Evolutionary conservation across 2,329 filamentous ascomycete species (phyloP).

Genomic region (Sclerotinia spermophila): DNA sequence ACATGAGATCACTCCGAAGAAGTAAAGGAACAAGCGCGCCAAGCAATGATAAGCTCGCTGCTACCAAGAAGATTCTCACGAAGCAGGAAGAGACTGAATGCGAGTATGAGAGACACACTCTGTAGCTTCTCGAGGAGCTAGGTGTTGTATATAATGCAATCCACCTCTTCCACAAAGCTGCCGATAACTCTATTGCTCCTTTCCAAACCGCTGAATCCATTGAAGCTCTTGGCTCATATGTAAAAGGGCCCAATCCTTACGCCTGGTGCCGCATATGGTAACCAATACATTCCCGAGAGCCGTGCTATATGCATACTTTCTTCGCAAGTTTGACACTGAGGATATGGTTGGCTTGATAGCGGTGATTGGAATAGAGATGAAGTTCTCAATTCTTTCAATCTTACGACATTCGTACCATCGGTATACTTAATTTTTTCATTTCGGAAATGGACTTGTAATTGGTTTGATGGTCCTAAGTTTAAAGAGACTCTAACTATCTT

Average conservation of each 20-base stretch:
- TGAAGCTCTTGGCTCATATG: slow-evolving; percentile 69
- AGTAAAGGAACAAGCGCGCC: not conserved
- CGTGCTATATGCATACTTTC: slow-evolving; percentile 36
- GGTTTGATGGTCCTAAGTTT: slow-evolving; percentile 22
- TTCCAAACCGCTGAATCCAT: slow-evolving; percentile 67
- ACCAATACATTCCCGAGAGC: slow-evolving; percentile 32
- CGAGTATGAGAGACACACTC: slow-evolving; percentile 44
- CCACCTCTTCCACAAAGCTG: slow-evolving; percentile 61
- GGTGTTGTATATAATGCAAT: slow-evolving; percentile 72
- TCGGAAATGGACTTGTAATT: slow-evolving; percentile 15
- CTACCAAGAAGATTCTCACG: too few relatives aligned
- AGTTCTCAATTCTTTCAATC: slow-evolving; percentile 28
- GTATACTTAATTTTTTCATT: slow-evolving; percentile 25
- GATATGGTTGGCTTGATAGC: slow-evolving; percentile 32
- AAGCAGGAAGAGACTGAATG: not conserved
- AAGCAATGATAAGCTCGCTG: too few relatives aligned
- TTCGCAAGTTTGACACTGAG: slow-evolving; percentile 36
- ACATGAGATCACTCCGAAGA: not conserved
- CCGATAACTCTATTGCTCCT: slow-evolving; percentile 43
- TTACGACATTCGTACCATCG: slow-evolving; percentile 25
- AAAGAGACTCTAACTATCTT: slow-evolving; percentile 22
- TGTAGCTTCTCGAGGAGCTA: slow-evolving; percentile 67
- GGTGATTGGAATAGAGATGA: slow-evolving; percentile 37
- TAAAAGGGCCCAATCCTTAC: slow-evolving; percentile 73
- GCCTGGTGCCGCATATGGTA: slow-evolving; percentile 30